These are phyloP conservation scores for Suhomyces sp. DNA, from an alignment of 805 yeast genomes.

Conservation along the genomic window DNA sequence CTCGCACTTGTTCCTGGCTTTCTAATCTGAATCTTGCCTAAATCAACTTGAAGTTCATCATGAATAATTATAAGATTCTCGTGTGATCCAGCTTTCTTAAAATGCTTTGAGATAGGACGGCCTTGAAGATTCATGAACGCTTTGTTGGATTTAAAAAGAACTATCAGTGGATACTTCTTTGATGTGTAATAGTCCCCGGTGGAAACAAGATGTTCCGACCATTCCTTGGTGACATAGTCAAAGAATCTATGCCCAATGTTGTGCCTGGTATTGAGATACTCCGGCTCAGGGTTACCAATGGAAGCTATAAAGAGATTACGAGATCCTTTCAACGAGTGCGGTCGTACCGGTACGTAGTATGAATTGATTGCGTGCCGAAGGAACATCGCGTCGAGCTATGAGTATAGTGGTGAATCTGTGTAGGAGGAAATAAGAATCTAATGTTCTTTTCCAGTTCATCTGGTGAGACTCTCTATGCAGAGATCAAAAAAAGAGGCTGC, in stretches of 20 bases:
- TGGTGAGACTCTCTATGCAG: no score
- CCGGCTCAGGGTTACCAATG: constrained; percentile 75
- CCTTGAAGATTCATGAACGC: constrained; percentile 76
- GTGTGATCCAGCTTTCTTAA: constrained; percentile 40
- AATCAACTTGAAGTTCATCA: constrained; percentile 69
- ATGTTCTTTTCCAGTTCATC: no score
- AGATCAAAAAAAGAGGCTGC: no score
- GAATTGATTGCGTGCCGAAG: constrained; percentile 8
- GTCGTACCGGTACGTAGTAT: constrained; percentile 6
- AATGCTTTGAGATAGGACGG: constrained; percentile 47
- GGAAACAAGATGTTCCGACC: constrained; percentile 19
- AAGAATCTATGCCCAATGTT: constrained; percentile 70
- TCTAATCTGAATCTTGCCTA: constrained; percentile 68
- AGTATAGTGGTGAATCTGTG: not conserved
- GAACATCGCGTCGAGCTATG: constrained; percentile 5
- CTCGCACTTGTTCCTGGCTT: constrained; percentile 60
- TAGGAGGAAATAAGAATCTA: no score
- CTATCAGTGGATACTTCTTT: constrained; percentile 10
- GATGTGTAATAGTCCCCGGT: constrained; percentile 11
- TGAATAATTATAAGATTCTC: constrained; percentile 57
- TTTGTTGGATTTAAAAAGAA: constrained; percentile 51
- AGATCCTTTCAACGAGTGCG: constrained; percentile 4
- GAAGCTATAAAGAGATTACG: constrained; percentile 43
- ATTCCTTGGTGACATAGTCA: constrained; percentile 23
- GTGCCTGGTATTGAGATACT: constrained; percentile 65